A percentile compares a stretch with the other conserved stretches of the same genome.
Conservation (phyloP, 768 basidiomycete genomes). For the Jaapia argillacea region DNA sequence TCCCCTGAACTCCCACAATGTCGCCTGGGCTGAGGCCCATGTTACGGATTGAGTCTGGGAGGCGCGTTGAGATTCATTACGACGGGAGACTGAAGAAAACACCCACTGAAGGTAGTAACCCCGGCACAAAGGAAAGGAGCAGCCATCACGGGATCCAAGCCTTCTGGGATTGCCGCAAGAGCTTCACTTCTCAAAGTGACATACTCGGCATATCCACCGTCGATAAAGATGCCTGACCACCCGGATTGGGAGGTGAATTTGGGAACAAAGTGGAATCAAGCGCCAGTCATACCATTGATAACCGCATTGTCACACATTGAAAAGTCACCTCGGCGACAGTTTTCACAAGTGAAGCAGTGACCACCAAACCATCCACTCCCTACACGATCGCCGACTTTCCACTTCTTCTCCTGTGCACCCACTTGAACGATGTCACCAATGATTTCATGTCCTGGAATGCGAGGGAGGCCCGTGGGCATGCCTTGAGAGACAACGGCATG, state of each 20-base stretch:
- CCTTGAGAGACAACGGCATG: neutral
- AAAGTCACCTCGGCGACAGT: constrained; percentile 4
- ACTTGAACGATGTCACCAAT: constrained; percentile 5
- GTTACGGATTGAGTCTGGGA: constrained; percentile 7
- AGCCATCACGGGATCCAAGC: constrained; percentile 4
- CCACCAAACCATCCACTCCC: constrained; percentile 9
- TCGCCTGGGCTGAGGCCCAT: constrained; percentile 15
- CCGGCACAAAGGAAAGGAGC: constrained; percentile 15
- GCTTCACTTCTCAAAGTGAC: constrained; percentile 1
- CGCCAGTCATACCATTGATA: constrained; percentile 4
- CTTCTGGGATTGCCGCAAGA: constrained; percentile 7
- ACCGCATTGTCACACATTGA: constrained; percentile 4
- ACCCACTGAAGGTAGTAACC: constrained; percentile 12
- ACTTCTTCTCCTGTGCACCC: constrained; percentile 1
- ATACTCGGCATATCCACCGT: constrained; percentile 11
- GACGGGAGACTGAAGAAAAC: no score
- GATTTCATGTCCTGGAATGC: constrained; percentile 7
- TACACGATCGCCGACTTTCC: constrained; percentile 5
- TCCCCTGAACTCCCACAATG: constrained; percentile 20
- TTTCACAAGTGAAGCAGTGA: constrained; percentile 4
- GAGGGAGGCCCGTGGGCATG: neutral
- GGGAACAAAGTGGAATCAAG: neutral
- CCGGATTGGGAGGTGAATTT: no score
- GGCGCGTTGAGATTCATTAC: no score
- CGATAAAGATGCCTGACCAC: constrained; percentile 4